A percentile compares a stretch with the other conserved stretches of the same genome.
Conservation (phyloP, 2,329 filamentous ascomycete species). For the Periconia sp. region DNA sequence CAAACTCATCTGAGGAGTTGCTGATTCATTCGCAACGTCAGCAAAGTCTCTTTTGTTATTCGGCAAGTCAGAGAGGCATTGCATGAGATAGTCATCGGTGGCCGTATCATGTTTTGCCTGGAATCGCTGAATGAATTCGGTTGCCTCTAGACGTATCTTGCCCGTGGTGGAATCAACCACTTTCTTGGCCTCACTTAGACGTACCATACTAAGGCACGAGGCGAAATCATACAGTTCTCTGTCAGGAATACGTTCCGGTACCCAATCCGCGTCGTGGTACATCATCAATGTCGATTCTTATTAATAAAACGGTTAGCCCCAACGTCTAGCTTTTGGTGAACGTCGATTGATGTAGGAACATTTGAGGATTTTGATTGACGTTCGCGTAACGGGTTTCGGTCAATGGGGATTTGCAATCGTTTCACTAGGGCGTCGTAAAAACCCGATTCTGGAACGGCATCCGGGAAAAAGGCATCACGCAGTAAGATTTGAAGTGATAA, state of each 20-base stretch:
- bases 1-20: too few relatives aligned
- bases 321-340: background rate
- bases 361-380: background rate
- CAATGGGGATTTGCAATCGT: background rate
- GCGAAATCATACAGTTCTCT: background rate
- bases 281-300: conserved; percentile 14
- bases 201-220: too few relatives aligned
- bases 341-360: background rate
- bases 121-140: too few relatives aligned
- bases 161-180: too few relatives aligned
- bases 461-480: background rate
- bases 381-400: too few relatives aligned
- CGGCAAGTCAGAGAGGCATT: too few relatives aligned
- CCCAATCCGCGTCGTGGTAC: conserved; percentile 18
- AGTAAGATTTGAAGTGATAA: background rate
- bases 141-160: too few relatives aligned
- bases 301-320: conserved; percentile 4
- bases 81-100: too few relatives aligned
- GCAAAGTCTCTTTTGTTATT: too few relatives aligned
- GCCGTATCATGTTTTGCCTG: too few relatives aligned
- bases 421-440: background rate
- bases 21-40: too few relatives aligned
- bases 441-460: background rate
- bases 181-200: too few relatives aligned
- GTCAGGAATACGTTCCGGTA: conserved; percentile 17